Conservation (phyloP, 345 rosid genomes). For the Linum usitatissimum region DNA sequence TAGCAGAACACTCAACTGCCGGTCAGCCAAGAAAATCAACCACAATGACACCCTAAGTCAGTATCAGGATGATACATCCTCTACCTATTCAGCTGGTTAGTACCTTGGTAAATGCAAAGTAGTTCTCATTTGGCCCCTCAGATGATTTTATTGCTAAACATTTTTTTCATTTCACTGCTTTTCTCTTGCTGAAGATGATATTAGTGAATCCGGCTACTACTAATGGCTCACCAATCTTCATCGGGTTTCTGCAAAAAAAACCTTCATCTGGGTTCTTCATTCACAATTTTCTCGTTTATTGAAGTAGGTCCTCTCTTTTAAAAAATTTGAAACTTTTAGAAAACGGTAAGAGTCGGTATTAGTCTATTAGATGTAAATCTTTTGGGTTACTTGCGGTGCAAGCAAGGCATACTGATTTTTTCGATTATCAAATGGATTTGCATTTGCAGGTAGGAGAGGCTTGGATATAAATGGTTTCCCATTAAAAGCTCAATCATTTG, state of each 20-base stretch:
- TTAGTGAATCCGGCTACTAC: background rate
- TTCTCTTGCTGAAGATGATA: background rate
- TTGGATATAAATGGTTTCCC: conserved; percentile 45
- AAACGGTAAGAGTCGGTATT: background rate
- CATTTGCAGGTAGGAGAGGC: conserved; percentile 5
- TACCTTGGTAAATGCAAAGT: background rate
- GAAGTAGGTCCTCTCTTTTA: background rate
- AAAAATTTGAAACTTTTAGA: background rate
- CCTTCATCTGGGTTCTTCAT: background rate
- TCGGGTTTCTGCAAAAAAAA: background rate
- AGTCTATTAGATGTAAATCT: background rate
- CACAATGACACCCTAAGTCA: background rate
- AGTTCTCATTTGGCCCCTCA: background rate
- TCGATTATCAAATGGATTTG: background rate
- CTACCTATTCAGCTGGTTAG: background rate
- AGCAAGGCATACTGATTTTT: background rate
- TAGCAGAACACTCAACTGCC: conserved; percentile 9
- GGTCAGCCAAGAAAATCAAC: background rate
- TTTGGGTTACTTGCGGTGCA: background rate
- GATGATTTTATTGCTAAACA: background rate
- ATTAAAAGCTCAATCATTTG: conserved; percentile 45
- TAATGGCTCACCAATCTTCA: conserved; percentile 4
- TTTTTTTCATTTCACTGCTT: background rate
- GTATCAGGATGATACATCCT: background rate
- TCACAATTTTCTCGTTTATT: background rate